A percentile compares a stretch with the other conserved stretches of the same genome.
phyloP scores from a whole-genome alignment of 2,329 filamentous ascomycete genomes.

The Epichloe amarillans region DNA sequence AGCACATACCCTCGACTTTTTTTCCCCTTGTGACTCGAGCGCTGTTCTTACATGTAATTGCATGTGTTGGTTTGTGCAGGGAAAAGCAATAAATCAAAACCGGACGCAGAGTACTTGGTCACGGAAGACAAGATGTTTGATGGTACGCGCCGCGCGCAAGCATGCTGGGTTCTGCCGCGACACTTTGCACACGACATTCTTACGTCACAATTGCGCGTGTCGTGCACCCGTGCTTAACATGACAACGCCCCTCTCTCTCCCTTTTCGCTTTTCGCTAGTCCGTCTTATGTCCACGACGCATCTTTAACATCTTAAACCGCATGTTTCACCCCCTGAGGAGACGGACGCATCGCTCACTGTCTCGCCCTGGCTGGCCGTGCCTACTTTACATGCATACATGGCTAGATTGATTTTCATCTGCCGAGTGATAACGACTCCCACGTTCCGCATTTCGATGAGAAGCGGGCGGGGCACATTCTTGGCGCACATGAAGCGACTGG shows the following conservation, averaged over 20 bases:
- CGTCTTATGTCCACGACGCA: neutral
- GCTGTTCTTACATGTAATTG: no score
- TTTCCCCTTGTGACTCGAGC: no score
- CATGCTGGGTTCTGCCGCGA: no score
- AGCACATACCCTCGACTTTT: neutral
- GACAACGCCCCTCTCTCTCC: neutral
- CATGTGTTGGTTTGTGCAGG: no score
- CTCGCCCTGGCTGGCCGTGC: neutral
- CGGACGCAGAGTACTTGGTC: no score
- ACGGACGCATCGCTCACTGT: neutral
- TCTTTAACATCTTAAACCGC: neutral
- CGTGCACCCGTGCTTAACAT: neutral
- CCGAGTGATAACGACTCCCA: neutral
- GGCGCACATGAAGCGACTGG: no score
- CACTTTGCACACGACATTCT: neutral
- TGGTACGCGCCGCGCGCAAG: no score
- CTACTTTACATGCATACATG: neutral
- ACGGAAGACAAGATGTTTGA: no score
- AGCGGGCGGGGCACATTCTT: no score
- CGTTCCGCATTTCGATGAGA: no score
- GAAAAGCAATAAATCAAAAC: no score
- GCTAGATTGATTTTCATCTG: neutral
- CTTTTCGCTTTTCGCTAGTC: neutral
- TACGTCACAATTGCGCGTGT: constrained; percentile 2
- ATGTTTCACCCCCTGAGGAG: neutral